Conservation (phyloP, 306 rosid genomes). For the Coriaria nepalensis region DNA sequence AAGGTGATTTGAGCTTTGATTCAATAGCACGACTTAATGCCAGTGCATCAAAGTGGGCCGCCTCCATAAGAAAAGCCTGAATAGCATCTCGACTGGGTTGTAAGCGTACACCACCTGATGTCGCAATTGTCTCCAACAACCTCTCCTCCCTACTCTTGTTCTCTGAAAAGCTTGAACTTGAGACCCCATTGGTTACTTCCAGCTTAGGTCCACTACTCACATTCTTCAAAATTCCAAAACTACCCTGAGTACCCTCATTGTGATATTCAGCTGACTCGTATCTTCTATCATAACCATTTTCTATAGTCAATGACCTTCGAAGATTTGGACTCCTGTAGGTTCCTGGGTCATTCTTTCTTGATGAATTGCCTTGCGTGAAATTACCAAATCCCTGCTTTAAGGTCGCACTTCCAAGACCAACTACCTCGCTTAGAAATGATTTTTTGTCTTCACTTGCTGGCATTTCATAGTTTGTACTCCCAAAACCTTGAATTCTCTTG, state of each 20-base stretch:
- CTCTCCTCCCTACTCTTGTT: constrained; percentile 73
- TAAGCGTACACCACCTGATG: constrained; percentile 86
- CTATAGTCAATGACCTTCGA: constrained; percentile 74
- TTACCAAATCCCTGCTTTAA: constrained; percentile 82
- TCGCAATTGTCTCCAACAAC: constrained; percentile 88
- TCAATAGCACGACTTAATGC: constrained; percentile 68
- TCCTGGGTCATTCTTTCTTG: constrained; percentile 66
- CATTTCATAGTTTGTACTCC: constrained; percentile 56
- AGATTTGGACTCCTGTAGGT: constrained; percentile 80
- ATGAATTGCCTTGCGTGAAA: constrained; percentile 65
- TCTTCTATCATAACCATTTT: constrained; percentile 43
- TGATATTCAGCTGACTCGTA: constrained; percentile 62
- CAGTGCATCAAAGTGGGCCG: constrained; percentile 68
- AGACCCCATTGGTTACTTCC: constrained; percentile 45
- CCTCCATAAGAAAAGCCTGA: constrained; percentile 72
- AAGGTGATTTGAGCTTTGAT: constrained; percentile 72
- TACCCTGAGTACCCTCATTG: constrained; percentile 37
- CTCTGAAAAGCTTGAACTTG: constrained; percentile 41
- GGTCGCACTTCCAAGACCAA: constrained; percentile 91
- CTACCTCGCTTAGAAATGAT: constrained; percentile 93
- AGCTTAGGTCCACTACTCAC: constrained; percentile 32
- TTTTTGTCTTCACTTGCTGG: constrained; percentile 50
- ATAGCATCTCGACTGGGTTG: constrained; percentile 97
- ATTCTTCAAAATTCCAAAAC: constrained; percentile 44
- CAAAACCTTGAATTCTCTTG: constrained; percentile 92